Conservation (phyloP, 345 rosid genomes). For the Euphorbia lathyris region DNA sequence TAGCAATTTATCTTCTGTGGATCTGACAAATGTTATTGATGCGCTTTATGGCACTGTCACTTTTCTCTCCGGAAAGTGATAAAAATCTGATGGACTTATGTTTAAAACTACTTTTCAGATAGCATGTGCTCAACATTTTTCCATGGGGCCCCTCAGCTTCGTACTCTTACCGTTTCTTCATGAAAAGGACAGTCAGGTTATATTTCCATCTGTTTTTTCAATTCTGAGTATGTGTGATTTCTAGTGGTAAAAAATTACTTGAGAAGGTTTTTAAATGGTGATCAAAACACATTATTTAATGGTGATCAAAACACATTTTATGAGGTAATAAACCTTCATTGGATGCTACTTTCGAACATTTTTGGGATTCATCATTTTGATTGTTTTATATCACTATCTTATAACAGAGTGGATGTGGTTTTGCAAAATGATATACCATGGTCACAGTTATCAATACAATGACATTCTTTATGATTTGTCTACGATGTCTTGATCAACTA, state of each 20-base stretch:
- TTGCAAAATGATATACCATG: neutral
- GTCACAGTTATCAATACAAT: neutral
- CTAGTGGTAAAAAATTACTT: too few relatives aligned
- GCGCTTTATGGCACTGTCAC: neutral
- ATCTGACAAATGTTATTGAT: neutral
- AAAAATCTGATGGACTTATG: slow-evolving; percentile 16
- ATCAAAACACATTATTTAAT: too few relatives aligned
- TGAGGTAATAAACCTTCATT: too few relatives aligned
- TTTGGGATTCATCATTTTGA: neutral
- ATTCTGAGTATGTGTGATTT: neutral
- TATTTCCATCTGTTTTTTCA: slow-evolving; percentile 10
- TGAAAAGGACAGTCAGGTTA: slow-evolving; percentile 53
- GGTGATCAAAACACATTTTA: too few relatives aligned
- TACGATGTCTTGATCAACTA: neutral
- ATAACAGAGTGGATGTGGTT: neutral
- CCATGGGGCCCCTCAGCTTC: slow-evolving; percentile 63
- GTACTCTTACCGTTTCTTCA: slow-evolving; percentile 46
- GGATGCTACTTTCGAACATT: neutral
- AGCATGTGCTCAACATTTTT: slow-evolving; percentile 85
- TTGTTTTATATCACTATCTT: neutral
- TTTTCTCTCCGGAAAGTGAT: slow-evolving; percentile 9
- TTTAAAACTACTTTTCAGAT: slow-evolving; percentile 48
- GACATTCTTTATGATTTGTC: neutral
- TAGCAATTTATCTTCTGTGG: slow-evolving; percentile 17
- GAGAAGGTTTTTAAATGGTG: too few relatives aligned